Conservation (phyloP, 176 grass and related monocot species). For the Tillandsia fasciculata region DNA sequence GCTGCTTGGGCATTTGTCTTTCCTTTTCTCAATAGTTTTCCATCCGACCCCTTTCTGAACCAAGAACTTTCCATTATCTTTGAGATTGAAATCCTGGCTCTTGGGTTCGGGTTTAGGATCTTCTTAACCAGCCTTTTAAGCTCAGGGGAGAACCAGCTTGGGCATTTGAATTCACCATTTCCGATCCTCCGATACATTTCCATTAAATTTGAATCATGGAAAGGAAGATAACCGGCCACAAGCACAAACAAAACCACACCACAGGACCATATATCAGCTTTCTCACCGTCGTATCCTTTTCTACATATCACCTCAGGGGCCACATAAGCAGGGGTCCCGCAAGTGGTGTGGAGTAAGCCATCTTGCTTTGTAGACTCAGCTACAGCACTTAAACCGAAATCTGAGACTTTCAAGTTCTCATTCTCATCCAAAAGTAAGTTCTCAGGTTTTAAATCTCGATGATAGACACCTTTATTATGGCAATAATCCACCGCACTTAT, state of each 20-base stretch:
- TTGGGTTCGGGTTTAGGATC: slow-evolving; percentile 70
- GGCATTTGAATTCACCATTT: slow-evolving; percentile 57
- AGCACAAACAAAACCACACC: slow-evolving; percentile 79
- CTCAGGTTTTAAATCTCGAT: slow-evolving; percentile 72
- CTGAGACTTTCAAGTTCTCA: slow-evolving; percentile 59
- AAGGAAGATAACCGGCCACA: slow-evolving; percentile 63
- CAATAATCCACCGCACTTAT: slow-evolving; percentile 67
- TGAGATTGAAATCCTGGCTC: slow-evolving; percentile 49
- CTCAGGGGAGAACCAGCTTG: slow-evolving; percentile 52
- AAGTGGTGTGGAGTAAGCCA: slow-evolving; percentile 69
- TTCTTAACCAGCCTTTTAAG: slow-evolving; percentile 50
- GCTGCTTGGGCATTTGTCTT: slow-evolving; percentile 8
- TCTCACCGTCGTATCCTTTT: slow-evolving; percentile 68
- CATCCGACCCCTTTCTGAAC: slow-evolving; percentile 55
- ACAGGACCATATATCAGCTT: slow-evolving; percentile 82
- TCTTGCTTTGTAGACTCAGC: slow-evolving; percentile 47
- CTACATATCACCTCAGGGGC: slow-evolving; percentile 77
- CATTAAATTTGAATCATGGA: slow-evolving; percentile 64
- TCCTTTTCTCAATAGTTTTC: slow-evolving; percentile 21
- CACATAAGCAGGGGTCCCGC: slow-evolving; percentile 78
- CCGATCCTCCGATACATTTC: slow-evolving; percentile 67
- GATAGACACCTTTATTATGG: slow-evolving; percentile 61
- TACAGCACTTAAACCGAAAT: slow-evolving; percentile 71
- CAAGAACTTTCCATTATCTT: slow-evolving; percentile 69
- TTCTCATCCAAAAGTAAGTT: slow-evolving; percentile 75